Evolutionary conservation across 2,329 filamentous ascomycete genomes (phyloP).

Genomic region (Epicoccum nigrum): DNA sequence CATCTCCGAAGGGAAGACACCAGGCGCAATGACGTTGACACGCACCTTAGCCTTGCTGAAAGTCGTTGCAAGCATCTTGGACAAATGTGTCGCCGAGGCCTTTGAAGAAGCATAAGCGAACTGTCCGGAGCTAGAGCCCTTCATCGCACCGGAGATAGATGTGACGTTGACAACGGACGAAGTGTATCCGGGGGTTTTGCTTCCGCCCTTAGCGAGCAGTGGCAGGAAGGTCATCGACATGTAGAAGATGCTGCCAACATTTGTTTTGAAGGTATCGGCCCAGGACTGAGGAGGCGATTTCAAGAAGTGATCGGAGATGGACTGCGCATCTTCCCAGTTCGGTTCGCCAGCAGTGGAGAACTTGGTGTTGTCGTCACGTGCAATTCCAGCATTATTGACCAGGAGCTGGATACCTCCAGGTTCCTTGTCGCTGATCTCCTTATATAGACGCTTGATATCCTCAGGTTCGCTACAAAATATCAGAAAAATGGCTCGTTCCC

Average conservation of each 20-base stretch:
- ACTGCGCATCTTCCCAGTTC: conserved; percentile 54
- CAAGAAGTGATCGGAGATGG: conserved; percentile 59
- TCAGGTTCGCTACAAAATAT: conserved; percentile 52
- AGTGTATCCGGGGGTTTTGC: conserved; percentile 55
- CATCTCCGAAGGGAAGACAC: conserved; percentile 56
- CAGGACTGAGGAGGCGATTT: conserved; percentile 55
- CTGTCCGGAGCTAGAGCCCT: conserved; percentile 56
- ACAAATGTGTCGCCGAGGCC: conserved; percentile 55
- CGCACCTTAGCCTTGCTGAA: conserved; percentile 52
- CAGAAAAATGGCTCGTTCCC: no score
- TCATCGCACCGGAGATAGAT: conserved; percentile 59
- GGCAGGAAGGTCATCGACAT: conserved; percentile 62
- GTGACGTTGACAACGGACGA: conserved; percentile 61
- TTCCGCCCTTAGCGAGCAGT: conserved; percentile 57
- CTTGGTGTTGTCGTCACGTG: conserved; percentile 59
- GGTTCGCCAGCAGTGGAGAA: conserved; percentile 57
- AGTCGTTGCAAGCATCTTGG: conserved; percentile 54
- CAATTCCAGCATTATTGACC: conserved; percentile 62
- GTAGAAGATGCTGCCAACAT: conserved; percentile 59
- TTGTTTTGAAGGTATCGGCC: conserved; percentile 59
- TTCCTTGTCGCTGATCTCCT: conserved; percentile 54
- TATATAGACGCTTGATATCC: conserved; percentile 51
- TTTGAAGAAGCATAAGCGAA: conserved; percentile 61
- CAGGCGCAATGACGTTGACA: conserved; percentile 54
- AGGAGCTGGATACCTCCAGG: conserved; percentile 60